These are phyloP conservation scores for Diaporthe sp. DNA, from an alignment of 2,329 filamentous ascomycete genomes.

Conservation along the genomic window DNA sequence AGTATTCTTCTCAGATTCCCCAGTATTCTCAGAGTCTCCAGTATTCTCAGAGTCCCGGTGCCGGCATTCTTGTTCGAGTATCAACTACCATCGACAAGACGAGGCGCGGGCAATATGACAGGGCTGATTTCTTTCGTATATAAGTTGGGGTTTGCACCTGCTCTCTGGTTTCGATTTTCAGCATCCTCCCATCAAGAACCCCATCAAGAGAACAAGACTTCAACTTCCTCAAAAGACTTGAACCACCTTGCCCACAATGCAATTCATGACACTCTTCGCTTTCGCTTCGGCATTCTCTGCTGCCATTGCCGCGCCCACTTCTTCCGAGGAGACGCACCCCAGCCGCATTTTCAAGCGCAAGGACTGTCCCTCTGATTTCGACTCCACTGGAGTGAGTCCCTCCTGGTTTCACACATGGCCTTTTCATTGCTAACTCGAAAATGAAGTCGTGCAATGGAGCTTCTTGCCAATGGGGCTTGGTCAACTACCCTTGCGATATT, in stretches of 20 bases:
- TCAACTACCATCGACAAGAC: not conserved
- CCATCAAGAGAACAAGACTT: not conserved
- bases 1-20: not conserved
- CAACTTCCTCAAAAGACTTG: not conserved
- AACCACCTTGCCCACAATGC: not conserved
- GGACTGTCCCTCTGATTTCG: not conserved
- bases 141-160: not conserved
- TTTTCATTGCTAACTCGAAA: not conserved
- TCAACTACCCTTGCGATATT: not conserved
- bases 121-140: not conserved
- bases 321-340: not conserved
- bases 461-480: not conserved
- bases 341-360: not conserved
- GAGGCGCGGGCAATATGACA: not conserved
- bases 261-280: not conserved
- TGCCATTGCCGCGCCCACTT: slow-evolving; percentile 4
- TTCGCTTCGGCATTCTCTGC: not conserved
- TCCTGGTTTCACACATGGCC: not conserved
- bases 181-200: not conserved
- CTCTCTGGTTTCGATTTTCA: not conserved
- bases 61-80: not conserved
- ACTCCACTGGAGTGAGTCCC: not conserved
- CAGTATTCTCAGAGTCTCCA: not conserved
- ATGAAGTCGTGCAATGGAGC: not conserved
- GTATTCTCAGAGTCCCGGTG: not conserved